Percentiles rank a stretch among this genome's conserved stretches.
These are phyloP conservation scores for Paxillus involutus DNA, from an alignment of 768 basidiomycete species.

Conservation along the genomic window DNA sequence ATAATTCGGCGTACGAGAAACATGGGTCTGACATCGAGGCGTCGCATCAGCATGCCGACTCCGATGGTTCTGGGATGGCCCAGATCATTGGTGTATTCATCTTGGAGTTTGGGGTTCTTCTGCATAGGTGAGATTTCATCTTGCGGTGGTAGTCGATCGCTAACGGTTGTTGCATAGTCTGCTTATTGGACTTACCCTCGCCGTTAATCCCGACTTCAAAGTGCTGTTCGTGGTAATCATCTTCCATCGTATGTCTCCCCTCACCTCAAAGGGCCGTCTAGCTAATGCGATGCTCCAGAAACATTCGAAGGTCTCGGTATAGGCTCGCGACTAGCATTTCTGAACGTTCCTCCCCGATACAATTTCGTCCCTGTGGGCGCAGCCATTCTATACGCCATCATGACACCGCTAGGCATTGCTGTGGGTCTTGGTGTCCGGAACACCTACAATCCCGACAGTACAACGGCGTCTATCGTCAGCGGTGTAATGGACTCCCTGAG, in stretches of 20 bases:
- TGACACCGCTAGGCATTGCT: constrained; percentile 88
- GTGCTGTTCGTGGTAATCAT: constrained; percentile 86
- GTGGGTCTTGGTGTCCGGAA: constrained; percentile 72
- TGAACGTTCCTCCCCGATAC: constrained; percentile 58
- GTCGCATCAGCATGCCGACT: constrained; percentile 11
- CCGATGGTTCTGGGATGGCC: constrained; percentile 49
- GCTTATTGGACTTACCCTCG: constrained; percentile 87
- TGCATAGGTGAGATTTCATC: constrained; percentile 59
- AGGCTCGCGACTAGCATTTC: constrained; percentile 82
- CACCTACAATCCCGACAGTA: constrained; percentile 79
- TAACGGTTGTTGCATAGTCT: constrained; percentile 42
- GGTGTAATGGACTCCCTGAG: constrained; percentile 85
- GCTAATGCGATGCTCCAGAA: constrained; percentile 45
- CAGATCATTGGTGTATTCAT: constrained; percentile 89
- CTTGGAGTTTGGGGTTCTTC: constrained; percentile 88
- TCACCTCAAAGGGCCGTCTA: background rate
- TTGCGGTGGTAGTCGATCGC: background rate
- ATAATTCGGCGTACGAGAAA: constrained; percentile 19
- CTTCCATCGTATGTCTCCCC: constrained; percentile 79
- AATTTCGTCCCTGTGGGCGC: constrained; percentile 57
- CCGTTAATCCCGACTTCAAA: constrained; percentile 76
- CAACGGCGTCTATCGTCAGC: constrained; percentile 77
- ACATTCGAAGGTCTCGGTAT: constrained; percentile 94
- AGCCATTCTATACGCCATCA: constrained; percentile 68
- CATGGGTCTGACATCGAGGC: constrained; percentile 28